phyloP scores from a whole-genome alignment of 1,284 basidiomycete genomes.

The Cutaneotrichosporon cyanovorans region DNA sequence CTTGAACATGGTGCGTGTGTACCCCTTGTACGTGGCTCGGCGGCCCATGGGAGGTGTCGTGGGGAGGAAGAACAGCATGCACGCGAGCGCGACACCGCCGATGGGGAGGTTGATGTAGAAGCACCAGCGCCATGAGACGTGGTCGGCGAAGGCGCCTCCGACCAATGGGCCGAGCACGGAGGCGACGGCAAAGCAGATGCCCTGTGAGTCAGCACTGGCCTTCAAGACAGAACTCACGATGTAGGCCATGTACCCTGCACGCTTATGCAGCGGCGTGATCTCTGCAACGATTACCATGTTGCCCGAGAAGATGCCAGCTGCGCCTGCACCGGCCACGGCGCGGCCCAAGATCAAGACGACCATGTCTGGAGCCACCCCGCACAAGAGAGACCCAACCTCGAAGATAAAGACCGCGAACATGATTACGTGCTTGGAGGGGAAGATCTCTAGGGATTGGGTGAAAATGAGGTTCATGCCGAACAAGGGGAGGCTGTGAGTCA shows the following conservation, averaged over 20 bases:
- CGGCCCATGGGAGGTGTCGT: conserved; percentile 35
- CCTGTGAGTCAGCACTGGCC: conserved; percentile 15
- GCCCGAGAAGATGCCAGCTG: conserved; percentile 49
- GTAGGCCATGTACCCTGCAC: conserved; percentile 34
- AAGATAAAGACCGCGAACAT: conserved; percentile 48
- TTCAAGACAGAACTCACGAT: conserved; percentile 28
- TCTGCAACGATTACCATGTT: conserved; percentile 43
- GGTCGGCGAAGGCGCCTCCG: conserved; percentile 47
- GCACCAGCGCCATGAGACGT: conserved; percentile 42
- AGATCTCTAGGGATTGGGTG: conserved; percentile 43
- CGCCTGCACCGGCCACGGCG: conserved; percentile 50
- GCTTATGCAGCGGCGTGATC: conserved; percentile 35
- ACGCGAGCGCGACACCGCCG: conserved; percentile 37
- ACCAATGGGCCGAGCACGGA: conserved; percentile 46
- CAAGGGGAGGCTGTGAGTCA: conserved; percentile 34
- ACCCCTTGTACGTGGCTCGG: conserved; percentile 33
- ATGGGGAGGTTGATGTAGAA: conserved; percentile 44
- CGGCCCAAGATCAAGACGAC: conserved; percentile 50
- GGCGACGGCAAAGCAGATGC: conserved; percentile 42
- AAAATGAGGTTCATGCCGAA: conserved; percentile 45
- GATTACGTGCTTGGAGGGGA: conserved; percentile 46
- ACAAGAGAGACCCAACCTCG: conserved; percentile 51
- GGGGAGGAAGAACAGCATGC: conserved; percentile 28
- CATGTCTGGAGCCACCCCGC: conserved; percentile 50
- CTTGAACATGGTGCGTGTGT: conserved; percentile 28